Evolutionary conservation across 495 filamentous ascomycete genomes (phyloP).

Genomic region (Lasiosphaeris hirsuta): DNA sequence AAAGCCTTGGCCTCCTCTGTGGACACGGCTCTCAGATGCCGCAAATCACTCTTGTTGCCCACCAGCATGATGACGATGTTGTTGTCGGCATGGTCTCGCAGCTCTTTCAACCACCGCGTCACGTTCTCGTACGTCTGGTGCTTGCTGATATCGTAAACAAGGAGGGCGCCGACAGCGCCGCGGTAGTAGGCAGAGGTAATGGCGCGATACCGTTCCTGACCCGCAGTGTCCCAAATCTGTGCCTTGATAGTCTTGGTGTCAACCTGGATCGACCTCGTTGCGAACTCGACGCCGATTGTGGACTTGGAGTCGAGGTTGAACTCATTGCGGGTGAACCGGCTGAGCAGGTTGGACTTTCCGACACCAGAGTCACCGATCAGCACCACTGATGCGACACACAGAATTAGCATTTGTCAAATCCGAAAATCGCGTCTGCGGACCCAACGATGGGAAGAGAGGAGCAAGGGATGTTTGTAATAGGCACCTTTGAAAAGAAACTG

Average conservation of each 20-base stretch:
- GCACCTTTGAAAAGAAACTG: constrained; percentile 99
- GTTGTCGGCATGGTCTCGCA: constrained; percentile 94
- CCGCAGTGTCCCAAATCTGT: constrained; percentile 99
- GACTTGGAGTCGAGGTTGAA: constrained; percentile 99
- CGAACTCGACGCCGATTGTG: constrained; percentile 99
- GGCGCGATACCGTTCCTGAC: constrained; percentile 97
- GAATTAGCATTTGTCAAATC: constrained; percentile 29
- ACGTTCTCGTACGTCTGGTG: constrained; percentile 99
- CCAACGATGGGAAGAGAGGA: constrained; percentile 14
- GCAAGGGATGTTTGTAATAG: constrained; percentile 10
- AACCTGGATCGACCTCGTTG: constrained; percentile 97
- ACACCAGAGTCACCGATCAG: constrained; percentile 98
- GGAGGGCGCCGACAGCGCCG: constrained; percentile 92
- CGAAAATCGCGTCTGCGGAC: neutral
- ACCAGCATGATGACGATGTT: constrained; percentile 99
- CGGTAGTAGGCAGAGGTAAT: constrained; percentile 99
- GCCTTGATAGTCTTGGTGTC: constrained; percentile 99
- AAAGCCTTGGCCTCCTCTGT: constrained; percentile 98
- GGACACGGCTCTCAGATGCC: constrained; percentile 93
- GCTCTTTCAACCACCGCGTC: constrained; percentile 97
- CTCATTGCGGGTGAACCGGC: constrained; percentile 99
- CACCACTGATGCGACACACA: constrained; percentile 63
- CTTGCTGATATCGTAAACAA: constrained; percentile 99
- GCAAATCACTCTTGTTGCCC: constrained; percentile 99
- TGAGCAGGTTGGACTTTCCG: constrained; percentile 99